Percentiles rank a stretch among this genome's conserved stretches.
Evolutionary conservation across 2,329 filamentous ascomycete genomes (phyloP).

Genomic region (Ceratocystis diversiconidia): DNA sequence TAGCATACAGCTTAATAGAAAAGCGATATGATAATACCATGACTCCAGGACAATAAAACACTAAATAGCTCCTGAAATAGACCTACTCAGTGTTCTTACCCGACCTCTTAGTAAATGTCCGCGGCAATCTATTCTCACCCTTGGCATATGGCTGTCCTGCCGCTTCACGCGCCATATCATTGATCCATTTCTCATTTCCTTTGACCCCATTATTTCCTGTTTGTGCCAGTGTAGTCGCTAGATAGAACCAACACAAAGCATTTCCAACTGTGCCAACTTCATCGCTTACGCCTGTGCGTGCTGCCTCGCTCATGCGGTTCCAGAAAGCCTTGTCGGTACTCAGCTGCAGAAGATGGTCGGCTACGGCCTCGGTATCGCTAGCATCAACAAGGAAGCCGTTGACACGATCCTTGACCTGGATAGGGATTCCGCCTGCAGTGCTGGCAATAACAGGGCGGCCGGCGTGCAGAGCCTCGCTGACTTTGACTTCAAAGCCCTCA

Average conservation of each 20-base stretch:
- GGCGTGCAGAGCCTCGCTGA: constrained; percentile 69
- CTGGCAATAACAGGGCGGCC: constrained; percentile 67
- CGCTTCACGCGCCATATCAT: constrained; percentile 56
- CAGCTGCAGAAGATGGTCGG: constrained; percentile 49
- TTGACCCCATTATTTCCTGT: constrained; percentile 36
- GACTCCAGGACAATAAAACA: too few species aligned
- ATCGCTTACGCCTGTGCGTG: constrained; percentile 54
- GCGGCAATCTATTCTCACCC: constrained; percentile 47
- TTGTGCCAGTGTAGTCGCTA: constrained; percentile 53
- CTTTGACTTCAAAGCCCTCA: constrained; percentile 78
- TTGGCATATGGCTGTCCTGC: constrained; percentile 44
- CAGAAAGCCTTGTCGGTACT: constrained; percentile 53
- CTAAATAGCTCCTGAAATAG: too few species aligned
- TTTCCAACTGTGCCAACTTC: constrained; percentile 74
- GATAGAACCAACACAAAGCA: constrained; percentile 60
- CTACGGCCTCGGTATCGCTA: constrained; percentile 56
- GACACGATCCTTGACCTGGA: constrained; percentile 58
- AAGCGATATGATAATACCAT: too few species aligned
- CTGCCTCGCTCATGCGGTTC: constrained; percentile 50
- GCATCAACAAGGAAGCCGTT: constrained; percentile 62
- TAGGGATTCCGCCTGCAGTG: constrained; percentile 61
- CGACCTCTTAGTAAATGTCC: constrained; percentile 27
- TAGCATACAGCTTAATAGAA: too few species aligned
- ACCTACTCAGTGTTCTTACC: too few species aligned
- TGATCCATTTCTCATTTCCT: constrained; percentile 53